phyloP scores from a whole-genome alignment of 345 rosid genomes.

The Acer campestre region DNA sequence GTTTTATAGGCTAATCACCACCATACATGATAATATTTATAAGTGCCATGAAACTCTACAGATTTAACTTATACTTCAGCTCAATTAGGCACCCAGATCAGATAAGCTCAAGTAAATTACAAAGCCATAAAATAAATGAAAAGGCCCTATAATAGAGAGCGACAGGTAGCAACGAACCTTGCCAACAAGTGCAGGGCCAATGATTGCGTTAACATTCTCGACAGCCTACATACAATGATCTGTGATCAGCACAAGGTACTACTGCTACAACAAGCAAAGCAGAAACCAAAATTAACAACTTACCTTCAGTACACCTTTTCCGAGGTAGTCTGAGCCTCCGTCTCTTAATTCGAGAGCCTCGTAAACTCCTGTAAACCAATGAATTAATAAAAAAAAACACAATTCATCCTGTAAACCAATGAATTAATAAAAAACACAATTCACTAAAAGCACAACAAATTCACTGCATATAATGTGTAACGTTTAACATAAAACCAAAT shows the following conservation, averaged over 20 bases:
- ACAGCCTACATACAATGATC: constrained; percentile 57
- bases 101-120: background rate
- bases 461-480: background rate
- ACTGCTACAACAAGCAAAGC: background rate
- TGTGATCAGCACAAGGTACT: background rate
- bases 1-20: background rate
- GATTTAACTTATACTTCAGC: background rate
- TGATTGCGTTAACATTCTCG: constrained; percentile 68
- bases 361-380: constrained; percentile 58
- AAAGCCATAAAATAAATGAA: background rate
- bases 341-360: constrained; percentile 97
- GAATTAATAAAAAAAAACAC: background rate
- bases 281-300: background rate
- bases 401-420: constrained; percentile 42
- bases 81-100: background rate
- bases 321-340: constrained; percentile 95
- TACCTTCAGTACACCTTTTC: constrained; percentile 95
- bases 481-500: background rate
- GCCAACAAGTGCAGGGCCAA: constrained; percentile 90
- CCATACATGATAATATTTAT: too few relatives aligned
- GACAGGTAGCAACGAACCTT: constrained; percentile 45
- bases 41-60: background rate
- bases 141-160: background rate
- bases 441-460: background rate
- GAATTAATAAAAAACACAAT: background rate